Evolutionary conservation across 176 grass and related monocot genomes (phyloP), one percentile per base, ranked within the genome.

Genomic region (Musa troglodytarum): DNA sequence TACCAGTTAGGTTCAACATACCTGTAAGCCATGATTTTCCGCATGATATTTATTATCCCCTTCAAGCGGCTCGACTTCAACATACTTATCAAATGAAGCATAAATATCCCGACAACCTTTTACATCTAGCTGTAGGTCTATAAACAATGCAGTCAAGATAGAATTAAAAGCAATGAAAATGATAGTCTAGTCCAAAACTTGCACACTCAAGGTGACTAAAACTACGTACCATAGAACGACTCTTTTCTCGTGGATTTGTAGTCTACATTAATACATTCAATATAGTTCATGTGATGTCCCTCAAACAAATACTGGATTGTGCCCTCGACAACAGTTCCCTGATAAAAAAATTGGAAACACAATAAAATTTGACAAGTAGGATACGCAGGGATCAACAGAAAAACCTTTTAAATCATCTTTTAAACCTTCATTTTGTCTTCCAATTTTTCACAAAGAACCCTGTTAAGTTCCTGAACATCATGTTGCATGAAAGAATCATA

Each of bases 391-490:
- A 17, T 52, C 7, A 71, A 71, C 16, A 43, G 49, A 52, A 52
- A 22, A 71, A 19, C 20, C 34, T 71, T 71, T 20, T 52, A 51
- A 4, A 10, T 21, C 49, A 71, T 26, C 15, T 29, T 49, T 21
- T 10, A 52, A 53, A 71, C 69, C 69, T 71, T 71, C 69, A 71
- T 71, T 43, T 71, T 71, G 50, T 71, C 69, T 71, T 71, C 69
- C 49, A 71, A 71, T 20, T 71, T 71, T 52, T 71, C 69, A 71
- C 69, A 71, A 71, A 71, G 69, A 52, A 71, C 68, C 68, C 68
- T 71, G 68, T 71, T 71, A 21, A 71, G 68, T 71, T 71, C 68
- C 20, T 71, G 49, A 14, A 71, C 68, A 71, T 71, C 68, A 71
- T 71, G 68, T 50, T 71, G 68, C 68, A 71, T 71, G 29, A 71